These are phyloP conservation scores for Colletotrichum noveboracense DNA, from an alignment of 2,329 filamentous ascomycete species.

Conservation along the genomic window DNA sequence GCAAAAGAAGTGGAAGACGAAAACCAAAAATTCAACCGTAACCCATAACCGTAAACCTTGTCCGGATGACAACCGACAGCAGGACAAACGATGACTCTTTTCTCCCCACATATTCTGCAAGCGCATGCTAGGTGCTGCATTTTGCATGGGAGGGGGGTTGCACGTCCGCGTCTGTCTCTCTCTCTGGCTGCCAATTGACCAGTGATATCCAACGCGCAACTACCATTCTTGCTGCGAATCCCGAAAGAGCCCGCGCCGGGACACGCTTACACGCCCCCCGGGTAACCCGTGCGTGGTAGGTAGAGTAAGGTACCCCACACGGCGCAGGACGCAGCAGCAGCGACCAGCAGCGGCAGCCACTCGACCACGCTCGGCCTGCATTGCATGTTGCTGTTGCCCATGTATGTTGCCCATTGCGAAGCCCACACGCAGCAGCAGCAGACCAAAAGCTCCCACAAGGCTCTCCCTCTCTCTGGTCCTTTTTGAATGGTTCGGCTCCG, in stretches of 20 bases:
- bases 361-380: background rate
- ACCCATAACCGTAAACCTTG: background rate
- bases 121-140: background rate
- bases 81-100: conserved; percentile 9
- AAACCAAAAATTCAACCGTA: background rate
- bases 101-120: background rate
- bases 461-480: background rate
- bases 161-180: background rate
- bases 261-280: background rate
- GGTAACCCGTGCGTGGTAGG: background rate
- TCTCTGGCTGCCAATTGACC: conserved; percentile 7
- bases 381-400: background rate
- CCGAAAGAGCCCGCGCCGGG: background rate
- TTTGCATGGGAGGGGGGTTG: background rate
- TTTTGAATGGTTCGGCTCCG: background rate
- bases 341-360: background rate
- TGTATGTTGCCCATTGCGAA: background rate
- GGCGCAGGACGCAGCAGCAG: background rate
- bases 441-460: background rate
- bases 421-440: background rate
- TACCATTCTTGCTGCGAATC: background rate
- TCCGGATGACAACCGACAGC: background rate
- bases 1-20: background rate
- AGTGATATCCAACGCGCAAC: conserved; percentile 10
- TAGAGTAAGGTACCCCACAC: background rate